phyloP scores from a whole-genome alignment of 2,329 filamentous ascomycete species.

The Aspergillus persii region DNA sequence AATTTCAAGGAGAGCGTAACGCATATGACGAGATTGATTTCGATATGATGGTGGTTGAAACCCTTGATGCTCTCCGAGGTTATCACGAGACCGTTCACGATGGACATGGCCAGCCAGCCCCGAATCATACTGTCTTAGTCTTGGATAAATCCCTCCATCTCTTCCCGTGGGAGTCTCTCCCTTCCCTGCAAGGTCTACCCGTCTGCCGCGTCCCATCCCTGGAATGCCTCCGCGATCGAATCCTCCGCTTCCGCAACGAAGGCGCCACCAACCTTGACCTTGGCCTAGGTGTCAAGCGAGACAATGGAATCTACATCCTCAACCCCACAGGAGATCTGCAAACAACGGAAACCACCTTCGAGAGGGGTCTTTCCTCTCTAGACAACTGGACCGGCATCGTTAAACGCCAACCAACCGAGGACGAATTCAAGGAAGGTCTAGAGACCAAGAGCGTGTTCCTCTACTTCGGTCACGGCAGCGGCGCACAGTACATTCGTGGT shows the following conservation, averaged over 20 bases:
- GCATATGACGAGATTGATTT: conserved; percentile 98
- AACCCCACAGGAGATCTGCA: conserved; percentile 84
- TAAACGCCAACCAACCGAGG: conserved; percentile 68
- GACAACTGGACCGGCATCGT: conserved; percentile 66
- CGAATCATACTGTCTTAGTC: conserved; percentile 76
- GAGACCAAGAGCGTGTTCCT: conserved; percentile 69
- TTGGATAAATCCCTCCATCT: conserved; percentile 86
- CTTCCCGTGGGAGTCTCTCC: conserved; percentile 95
- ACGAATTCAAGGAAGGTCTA: conserved; percentile 70
- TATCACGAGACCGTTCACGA: conserved; percentile 61
- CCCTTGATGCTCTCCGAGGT: conserved; percentile 74
- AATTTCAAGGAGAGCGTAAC: conserved; percentile 94
- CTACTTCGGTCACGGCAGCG: conserved; percentile 95
- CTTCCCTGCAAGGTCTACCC: conserved; percentile 74
- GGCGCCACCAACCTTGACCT: conserved; percentile 17
- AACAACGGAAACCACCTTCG: conserved; percentile 74
- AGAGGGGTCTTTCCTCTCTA: conserved; percentile 58
- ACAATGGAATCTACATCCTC: conserved; percentile 66
- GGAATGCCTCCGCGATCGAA: conserved; percentile 72
- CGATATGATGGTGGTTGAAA: conserved; percentile 84
- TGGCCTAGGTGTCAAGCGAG: conserved; percentile 53
- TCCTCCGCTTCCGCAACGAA: conserved; percentile 53
- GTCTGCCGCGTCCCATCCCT: conserved; percentile 88
- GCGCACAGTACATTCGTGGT: conserved; percentile 87
- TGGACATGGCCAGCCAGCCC: conserved; percentile 32